A percentile compares a stretch with the other conserved stretches of the same genome.
phyloP scores from a whole-genome alignment of 2,329 filamentous ascomycete species.

The Penicillium capsulatum region DNA sequence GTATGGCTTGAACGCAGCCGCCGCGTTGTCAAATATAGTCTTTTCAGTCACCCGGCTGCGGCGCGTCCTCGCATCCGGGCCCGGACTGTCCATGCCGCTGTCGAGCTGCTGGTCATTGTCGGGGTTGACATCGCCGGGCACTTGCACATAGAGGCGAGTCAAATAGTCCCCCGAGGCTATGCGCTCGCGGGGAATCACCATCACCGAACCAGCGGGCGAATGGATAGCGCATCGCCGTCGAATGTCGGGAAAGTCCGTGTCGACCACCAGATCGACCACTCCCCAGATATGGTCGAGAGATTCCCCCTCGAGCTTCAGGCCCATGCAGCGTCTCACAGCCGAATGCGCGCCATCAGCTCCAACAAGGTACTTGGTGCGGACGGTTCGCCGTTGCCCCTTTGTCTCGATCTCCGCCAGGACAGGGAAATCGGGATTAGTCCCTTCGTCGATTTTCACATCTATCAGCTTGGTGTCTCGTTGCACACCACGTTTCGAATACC shows the following conservation, averaged over 20 bases:
- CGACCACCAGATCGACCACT: constrained; percentile 69
- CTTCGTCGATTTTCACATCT: constrained; percentile 56
- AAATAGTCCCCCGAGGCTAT: constrained; percentile 60
- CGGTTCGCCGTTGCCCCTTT: constrained; percentile 27
- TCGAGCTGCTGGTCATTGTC: constrained; percentile 19
- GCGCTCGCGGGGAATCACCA: constrained; percentile 71
- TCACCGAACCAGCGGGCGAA: constrained; percentile 68
- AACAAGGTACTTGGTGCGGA: constrained; percentile 67
- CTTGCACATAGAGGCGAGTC: constrained; percentile 61
- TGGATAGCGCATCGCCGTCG: constrained; percentile 76
- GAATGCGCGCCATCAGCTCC: constrained; percentile 68
- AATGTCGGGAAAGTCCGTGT: constrained; percentile 73
- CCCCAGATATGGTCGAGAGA: constrained; percentile 70
- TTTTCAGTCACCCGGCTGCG: constrained; percentile 60
- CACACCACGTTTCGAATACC: constrained; percentile 54
- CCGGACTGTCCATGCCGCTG: constrained; percentile 50
- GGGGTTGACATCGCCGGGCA: constrained; percentile 31
- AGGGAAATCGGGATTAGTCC: constrained; percentile 40
- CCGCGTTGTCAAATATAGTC: constrained; percentile 62
- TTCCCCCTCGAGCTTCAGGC: constrained; percentile 57
- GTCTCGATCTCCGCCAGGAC: constrained; percentile 34
- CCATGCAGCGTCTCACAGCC: constrained; percentile 56
- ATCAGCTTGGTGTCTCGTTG: constrained; percentile 64
- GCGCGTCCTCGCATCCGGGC: constrained; percentile 58
- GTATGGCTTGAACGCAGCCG: constrained; percentile 63